Conservation (phyloP, 208 protist species). For the Leishmania turanica region DNA sequence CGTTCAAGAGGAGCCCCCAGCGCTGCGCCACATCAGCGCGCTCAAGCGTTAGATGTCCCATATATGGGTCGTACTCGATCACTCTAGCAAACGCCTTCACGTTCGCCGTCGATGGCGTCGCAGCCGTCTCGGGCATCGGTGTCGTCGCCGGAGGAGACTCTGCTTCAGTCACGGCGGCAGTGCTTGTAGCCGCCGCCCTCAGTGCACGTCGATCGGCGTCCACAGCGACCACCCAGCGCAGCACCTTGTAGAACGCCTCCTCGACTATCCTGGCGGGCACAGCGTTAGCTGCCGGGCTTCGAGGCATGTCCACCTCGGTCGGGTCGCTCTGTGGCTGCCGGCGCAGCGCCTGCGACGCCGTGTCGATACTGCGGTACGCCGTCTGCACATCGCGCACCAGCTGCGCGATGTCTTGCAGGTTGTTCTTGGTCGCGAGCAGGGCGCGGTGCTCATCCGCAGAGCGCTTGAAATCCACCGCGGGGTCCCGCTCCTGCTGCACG, state of each 20-base stretch:
- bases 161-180: neutral
- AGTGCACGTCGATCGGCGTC: conserved; percentile 45
- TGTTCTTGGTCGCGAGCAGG: conserved; percentile 51
- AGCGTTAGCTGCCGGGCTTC: conserved; percentile 26
- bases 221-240: conserved; percentile 58
- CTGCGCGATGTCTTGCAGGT: conserved; percentile 44
- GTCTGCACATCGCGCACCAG: conserved; percentile 35
- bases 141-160: neutral
- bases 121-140: neutral
- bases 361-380: conserved; percentile 47
- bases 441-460: conserved; percentile 33
- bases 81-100: conserved; percentile 11
- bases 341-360: conserved; percentile 31
- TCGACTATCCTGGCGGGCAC: conserved; percentile 36
- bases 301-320: conserved; percentile 13
- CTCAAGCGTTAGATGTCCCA: conserved; percentile 46
- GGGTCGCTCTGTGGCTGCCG: conserved; percentile 25
- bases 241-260: conserved; percentile 54
- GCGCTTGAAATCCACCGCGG: conserved; percentile 23
- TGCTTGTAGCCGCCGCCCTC: neutral
- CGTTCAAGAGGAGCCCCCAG: conserved; percentile 66
- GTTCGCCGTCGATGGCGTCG: neutral
- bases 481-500: conserved; percentile 29
- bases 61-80: conserved; percentile 31
- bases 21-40: conserved; percentile 28